Evolutionary conservation across 805 yeast species (phyloP).

Genomic region (Sugiyamaella valdiviana): DNA sequence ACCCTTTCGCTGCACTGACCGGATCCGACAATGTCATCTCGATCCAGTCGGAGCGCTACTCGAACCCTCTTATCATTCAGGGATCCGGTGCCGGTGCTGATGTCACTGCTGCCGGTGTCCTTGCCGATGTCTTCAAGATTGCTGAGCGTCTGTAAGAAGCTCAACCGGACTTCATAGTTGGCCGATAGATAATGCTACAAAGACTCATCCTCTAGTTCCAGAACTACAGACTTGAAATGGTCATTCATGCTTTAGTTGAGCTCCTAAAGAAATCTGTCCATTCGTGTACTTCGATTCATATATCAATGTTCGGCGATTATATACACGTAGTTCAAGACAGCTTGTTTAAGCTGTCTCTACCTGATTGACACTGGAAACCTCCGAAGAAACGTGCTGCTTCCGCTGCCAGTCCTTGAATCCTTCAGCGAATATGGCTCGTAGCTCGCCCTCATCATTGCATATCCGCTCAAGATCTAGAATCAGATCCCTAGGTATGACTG

Average conservation of each 20-base stretch:
- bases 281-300: too few species aligned
- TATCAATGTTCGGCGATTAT: too few species aligned
- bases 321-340: too few species aligned
- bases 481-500: conserved; percentile 31
- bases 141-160: conserved; percentile 46
- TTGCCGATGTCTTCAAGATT: conserved; percentile 87
- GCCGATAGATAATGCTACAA: neutral
- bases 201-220: neutral
- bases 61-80: conserved; percentile 88
- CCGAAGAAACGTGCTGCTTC: neutral
- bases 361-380: neutral
- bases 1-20: conserved; percentile 91
- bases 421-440: conserved; percentile 50
- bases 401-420: conserved; percentile 40
- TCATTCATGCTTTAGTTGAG: too few species aligned
- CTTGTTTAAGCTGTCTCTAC: neutral
- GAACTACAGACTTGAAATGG: neutral
- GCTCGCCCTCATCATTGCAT: conserved; percentile 47
- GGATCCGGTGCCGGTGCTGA: conserved; percentile 92
- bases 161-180: neutral
- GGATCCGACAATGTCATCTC: conserved; percentile 96
- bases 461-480: conserved; percentile 62
- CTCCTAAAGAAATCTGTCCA: too few species aligned
- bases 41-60: conserved; percentile 84
- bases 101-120: conserved; percentile 81